Evolutionary conservation across 2,329 filamentous ascomycete genomes (phyloP), one percentile per base, ranked within the genome.

Genomic region (Penicillium sp.): DNA sequence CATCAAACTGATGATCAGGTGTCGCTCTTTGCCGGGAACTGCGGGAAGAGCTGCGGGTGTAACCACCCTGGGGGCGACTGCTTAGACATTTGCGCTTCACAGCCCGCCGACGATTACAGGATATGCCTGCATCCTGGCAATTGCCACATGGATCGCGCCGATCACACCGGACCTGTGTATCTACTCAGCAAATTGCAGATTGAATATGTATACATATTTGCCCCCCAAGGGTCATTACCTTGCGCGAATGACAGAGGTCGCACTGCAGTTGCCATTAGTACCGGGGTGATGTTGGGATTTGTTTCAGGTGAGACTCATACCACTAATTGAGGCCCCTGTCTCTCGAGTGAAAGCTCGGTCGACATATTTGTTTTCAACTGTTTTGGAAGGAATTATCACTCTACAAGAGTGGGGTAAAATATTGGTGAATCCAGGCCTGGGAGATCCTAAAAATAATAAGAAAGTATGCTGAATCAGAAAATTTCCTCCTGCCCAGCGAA

Each of bases 111-210:
- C 59, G 62, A 53, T 49, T 57, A 43, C 65, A 67, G 7, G 51
- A 15, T 0, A 59, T 44, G 12, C 50, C 58, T 58, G 63, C 61
- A 52, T 67, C 65, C 33, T 56, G 58, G 39, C 65, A 67, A 52
- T 67, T 66, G 23, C 64, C 60, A 49, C 65, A 67, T 17, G 64
- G 65, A 19, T 63, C 56, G 19, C 59, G 53, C 21, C 64, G 56
- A 52, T 67, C 64, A 47, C 65, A 67, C 27, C 64, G 64, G 43
- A 67, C 64, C 65, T 67, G 44, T 6, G 23, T 29, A 38, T 36
- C n/a, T 21, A 3, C 17, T 55, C 2, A 53, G 54, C 13, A 25
- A 29, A 31, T 42, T 33, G 36, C 3, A 7, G 19, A 10, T 12
- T 15, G 17, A 12, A 12, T 8, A 10, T 42, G 12, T 39, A 19